Evolutionary conservation across 192 early-diverging fungal species (phyloP), one percentile per base, ranked within the genome.

Genomic region (Dissophora ornata): DNA sequence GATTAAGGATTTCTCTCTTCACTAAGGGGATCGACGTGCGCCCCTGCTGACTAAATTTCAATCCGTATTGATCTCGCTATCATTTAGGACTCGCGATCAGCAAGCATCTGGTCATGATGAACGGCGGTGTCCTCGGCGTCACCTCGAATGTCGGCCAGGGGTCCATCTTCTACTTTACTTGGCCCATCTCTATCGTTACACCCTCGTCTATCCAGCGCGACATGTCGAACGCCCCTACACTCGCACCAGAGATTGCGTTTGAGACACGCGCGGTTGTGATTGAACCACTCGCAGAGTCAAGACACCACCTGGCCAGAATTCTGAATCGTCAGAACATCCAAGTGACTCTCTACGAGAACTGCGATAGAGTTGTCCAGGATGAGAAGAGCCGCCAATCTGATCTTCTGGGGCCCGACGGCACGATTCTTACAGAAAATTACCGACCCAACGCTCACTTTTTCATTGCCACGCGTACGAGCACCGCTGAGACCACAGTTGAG

Each of bases 71-170:
- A n/a, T n/a, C n/a, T n/a, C n/a, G n/a, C n/a, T n/a, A n/a, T n/a
- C n/a, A n/a, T n/a, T n/a, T 90, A 46, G 93, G 93, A 0, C 83
- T 95, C 28, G 87, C 86, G 34, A 95, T 95, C 40, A 90, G 86
- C 40, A 89, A 90, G 68, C 85, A 88, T 34, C 78, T 95, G 12
- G 86, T 89, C 21, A 84, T 85, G 79, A 83, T 92, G 57, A 85
- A 90, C 48, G 90, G 89, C 8, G 93, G 93, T 11, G 61, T 82
- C 28, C 83, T 94, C 29, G 84, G 84, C 24, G 90, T 93, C 21
- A 82, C 88, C 48, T 87, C 86, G 54, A 82, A 86, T 59, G 71
- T 84, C 18, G 87, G 87, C 6, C 66, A 83, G 48, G 91, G 92
- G 25, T 89, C 88, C 8, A 87, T 81, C 38, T 93, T 93, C 74